Percentiles rank a stretch among this genome's conserved stretches.
Conservation (phyloP, 1,139 yeast species). For the Candida smagusa region DNA sequence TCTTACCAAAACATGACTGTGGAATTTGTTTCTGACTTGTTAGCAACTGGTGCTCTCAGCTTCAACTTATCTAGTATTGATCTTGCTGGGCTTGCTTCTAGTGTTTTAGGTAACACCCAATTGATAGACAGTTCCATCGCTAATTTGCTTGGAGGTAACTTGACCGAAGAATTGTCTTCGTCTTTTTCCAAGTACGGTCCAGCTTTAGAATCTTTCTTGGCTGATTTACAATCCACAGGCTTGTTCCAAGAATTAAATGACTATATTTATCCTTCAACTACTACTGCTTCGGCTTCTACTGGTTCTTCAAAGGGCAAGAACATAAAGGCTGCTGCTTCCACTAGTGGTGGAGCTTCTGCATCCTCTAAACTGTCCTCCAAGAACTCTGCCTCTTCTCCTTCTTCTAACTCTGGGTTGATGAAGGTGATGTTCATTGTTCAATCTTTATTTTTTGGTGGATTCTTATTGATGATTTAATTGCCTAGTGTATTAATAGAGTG, state of each 20-base stretch:
- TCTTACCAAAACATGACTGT: conserved; percentile 39
- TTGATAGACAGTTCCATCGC: conserved; percentile 22
- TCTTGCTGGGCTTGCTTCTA: conserved; percentile 23
- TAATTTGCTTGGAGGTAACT: conserved; percentile 22
- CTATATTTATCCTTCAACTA: conserved; percentile 28
- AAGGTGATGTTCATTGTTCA: conserved; percentile 17
- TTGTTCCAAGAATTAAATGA: conserved; percentile 38
- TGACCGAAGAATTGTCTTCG: conserved; percentile 8
- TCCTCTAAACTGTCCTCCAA: conserved; percentile 8
- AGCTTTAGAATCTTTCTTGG: conserved; percentile 29
- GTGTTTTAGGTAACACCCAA: conserved; percentile 20
- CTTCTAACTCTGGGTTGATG: conserved; percentile 13
- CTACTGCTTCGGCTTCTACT: conserved; percentile 7
- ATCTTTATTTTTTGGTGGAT: conserved; percentile 21
- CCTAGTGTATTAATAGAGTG: too few relatives aligned
- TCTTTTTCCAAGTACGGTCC: conserved; percentile 28
- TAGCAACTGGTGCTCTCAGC: conserved; percentile 25
- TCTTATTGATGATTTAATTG: conserved; percentile 12
- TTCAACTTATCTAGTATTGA: conserved; percentile 22
- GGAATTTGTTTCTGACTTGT: conserved; percentile 23
- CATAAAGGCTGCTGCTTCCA: conserved; percentile 9
- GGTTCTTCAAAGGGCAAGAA: conserved; percentile 3
- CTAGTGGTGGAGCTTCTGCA: conserved; percentile 8
- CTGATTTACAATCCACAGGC: conserved; percentile 38
- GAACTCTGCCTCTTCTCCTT: conserved; percentile 2